Percentiles rank a stretch among this genome's conserved stretches.
These are phyloP conservation scores for Grosmannia clavigera DNA, from an alignment of 2,329 filamentous ascomycete genomes.

Conservation along the genomic window DNA sequence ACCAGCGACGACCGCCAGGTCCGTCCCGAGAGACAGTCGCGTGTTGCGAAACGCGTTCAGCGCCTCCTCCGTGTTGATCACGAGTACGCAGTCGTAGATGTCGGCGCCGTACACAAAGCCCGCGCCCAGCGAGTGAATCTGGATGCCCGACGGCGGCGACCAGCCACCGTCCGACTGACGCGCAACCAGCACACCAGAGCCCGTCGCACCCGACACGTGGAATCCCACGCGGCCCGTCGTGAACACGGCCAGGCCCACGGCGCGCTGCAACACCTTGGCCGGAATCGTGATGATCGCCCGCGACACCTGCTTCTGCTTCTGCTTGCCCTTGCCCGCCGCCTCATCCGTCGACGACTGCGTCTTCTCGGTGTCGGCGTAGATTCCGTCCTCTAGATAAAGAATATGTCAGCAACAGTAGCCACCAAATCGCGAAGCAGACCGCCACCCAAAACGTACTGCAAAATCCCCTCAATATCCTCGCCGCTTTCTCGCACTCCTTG, in stretches of 20 bases:
- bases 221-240: constrained; percentile 49
- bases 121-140: constrained; percentile 66
- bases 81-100: constrained; percentile 79
- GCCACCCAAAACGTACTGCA: constrained; percentile 49
- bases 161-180: constrained; percentile 46
- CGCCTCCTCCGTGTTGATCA: constrained; percentile 69
- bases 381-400: constrained; percentile 32
- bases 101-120: constrained; percentile 74
- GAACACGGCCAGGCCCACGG: constrained; percentile 60
- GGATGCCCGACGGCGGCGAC: constrained; percentile 72
- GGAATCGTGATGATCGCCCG: constrained; percentile 41
- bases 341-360: constrained; percentile 8
- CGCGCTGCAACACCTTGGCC: constrained; percentile 48
- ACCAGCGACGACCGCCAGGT: constrained; percentile 62
- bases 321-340: constrained; percentile 21
- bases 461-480: constrained; percentile 70
- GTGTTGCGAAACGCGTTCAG: constrained; percentile 65
- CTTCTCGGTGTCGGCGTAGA: constrained; percentile 28
- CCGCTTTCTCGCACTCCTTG: constrained; percentile 84
- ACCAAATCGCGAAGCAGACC: no score
- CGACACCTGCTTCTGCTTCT: constrained; percentile 14
- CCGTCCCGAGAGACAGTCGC: constrained; percentile 64
- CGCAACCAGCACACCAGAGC: constrained; percentile 45
- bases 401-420: no score
- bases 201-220: constrained; percentile 42